Base-by-base conservation (phyloP, 2,329 filamentous ascomycete species). In the Pseudocercospora musae region DNA sequence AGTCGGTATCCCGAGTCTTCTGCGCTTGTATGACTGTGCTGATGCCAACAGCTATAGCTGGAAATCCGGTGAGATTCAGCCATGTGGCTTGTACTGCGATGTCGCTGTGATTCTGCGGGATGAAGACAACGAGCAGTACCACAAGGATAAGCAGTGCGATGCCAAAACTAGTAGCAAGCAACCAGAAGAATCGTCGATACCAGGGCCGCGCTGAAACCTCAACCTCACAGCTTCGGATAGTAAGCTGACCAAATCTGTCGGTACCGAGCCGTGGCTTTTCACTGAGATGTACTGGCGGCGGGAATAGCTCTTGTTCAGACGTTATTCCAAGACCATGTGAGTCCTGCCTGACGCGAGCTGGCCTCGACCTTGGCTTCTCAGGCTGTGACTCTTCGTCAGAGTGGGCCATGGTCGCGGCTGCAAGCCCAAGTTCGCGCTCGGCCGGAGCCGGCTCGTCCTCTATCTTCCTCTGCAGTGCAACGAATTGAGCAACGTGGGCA, bases 51-150 rank as follows among this genome's bases (percentile, higher is more conserved):
- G 91, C 91, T 71, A 97, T 91, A 0, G 92, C 89, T 18, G 93
- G 93, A 68, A 91, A 96, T 56, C 88, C 87, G 0, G 93, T 96
- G 64, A 96, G 75, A 72, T 96, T 96, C 60, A 96, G 81, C 89
- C 91, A 97, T 54, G 83, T 78, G 1, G 83, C 82, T 67, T 83
- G 74, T 8, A 80, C 76, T 0, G 78, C 73, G 80, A 62, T 59
- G 68, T 57, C 54, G 78, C 70, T 44, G 60, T 71, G 72, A 77
- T 72, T 66, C 78, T 77, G 66, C 76, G 79, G 58, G 80, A 74
- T 66, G 15, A 80, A 67, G 1, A 79, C 71, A 25, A 78, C 74
- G 37, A 81, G 72, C 37, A 74, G 60, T 3, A 74, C 69, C 56
- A 77, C 64, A 31, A 80, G 70, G 1, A 78, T 62, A 25, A 80